A percentile compares a stretch with the other conserved stretches of the same genome.
These are phyloP conservation scores for Nothomitra cinnamomea DNA, from an alignment of 2,329 filamentous ascomycete species.

Conservation along the genomic window DNA sequence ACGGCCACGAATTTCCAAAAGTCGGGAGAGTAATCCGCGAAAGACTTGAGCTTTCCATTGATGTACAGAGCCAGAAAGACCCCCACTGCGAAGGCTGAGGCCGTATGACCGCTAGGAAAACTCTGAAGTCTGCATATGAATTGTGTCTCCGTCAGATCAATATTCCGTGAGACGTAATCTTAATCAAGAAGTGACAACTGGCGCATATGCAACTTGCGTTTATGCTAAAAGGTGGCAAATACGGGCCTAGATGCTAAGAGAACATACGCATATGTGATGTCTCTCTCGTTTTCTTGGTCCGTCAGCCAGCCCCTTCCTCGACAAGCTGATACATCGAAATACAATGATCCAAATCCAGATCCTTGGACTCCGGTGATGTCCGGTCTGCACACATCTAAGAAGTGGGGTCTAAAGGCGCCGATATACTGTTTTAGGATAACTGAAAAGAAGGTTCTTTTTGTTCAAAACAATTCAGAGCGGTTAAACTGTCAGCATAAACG, in stretches of 20 bases:
- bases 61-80: constrained; percentile 3
- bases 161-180: no score
- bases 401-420: constrained; percentile 3
- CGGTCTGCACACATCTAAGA: constrained; percentile 1
- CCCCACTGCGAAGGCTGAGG: not conserved
- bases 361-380: not conserved
- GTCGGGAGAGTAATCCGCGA: not conserved
- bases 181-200: no score
- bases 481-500: not conserved
- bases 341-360: not conserved
- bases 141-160: not conserved
- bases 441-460: not conserved
- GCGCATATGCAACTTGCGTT: no score
- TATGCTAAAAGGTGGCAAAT: no score
- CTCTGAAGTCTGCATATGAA: not conserved
- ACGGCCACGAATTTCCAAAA: not conserved
- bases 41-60: constrained; percentile 4
- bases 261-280: constrained; percentile 2
- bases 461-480: not conserved
- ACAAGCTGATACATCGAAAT: not conserved
- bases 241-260: not conserved
- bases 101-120: constrained; percentile 1
- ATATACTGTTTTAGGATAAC: not conserved
- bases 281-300: not conserved
- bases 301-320: not conserved